Evolutionary conservation across 371 early-diverging fungal species (phyloP), one percentile per base, ranked within the genome.

Genomic region (Rhizopus sp.): DNA sequence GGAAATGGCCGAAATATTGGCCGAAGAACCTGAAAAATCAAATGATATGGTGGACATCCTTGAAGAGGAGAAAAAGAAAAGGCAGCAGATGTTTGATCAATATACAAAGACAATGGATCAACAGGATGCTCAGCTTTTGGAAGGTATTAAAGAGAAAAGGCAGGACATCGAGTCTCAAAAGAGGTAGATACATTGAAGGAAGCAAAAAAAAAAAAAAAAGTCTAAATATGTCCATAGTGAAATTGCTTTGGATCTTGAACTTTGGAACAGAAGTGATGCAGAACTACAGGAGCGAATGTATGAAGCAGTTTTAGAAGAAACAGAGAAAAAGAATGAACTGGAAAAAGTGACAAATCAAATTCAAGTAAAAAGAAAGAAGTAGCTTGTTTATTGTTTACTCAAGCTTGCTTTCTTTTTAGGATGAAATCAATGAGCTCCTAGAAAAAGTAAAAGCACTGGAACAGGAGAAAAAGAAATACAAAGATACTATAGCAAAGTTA

Each of bases 221-320:
- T n/a, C 6, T n/a, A n/a, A 12, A 15, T 41, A n/a, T n/a, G 6
- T n/a, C 15, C 6, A 15, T 15, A 46, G 46, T 29, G 46, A 46
- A 23, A 46, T 46, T 29, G 29, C 46, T 2, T 46, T 46, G 29
- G 46, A 46, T 46, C 7, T 46, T 46, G 46, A 46, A 23, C 5
- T 46, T 7, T 46, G 46, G 46, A 23, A 17, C 5, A 46, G 30
- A 46, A 46, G 29, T 29, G 46, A 46, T 23, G 4, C 9, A 8
- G 46, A 46, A 23, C 5, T 46, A 30, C 9, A 46, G 5, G 46
- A 46, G 29, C 17, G 7, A 29, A 46, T 46, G 46, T 17, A 46
- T 8, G 46, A 46, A 23, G 23, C 29, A 29, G 46, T 46, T 16
- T 29, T 46, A 8, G 46, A 46, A 5, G 46, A 46, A 9, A 46